These are phyloP conservation scores for Phytophthora pinifolia DNA, from an alignment of 352 stramenopile genomes.

Conservation along the genomic window DNA sequence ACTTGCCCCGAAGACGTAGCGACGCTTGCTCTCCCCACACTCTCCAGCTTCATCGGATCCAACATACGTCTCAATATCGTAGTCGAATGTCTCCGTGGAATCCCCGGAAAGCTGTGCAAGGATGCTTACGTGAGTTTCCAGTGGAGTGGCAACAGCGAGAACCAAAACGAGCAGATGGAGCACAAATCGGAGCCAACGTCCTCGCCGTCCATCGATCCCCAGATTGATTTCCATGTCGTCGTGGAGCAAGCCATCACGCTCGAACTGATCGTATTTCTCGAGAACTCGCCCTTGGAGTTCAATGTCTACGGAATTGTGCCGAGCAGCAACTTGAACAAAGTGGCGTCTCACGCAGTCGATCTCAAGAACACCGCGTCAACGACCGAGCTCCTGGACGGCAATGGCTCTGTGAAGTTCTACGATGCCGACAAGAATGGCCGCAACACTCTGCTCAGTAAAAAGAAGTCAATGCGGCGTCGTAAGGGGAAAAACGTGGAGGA, in stretches of 20 bases:
- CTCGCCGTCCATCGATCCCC: slow-evolving; percentile 57
- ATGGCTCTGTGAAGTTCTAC: slow-evolving; percentile 51
- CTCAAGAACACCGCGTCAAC: slow-evolving; percentile 18
- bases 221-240: slow-evolving; percentile 55
- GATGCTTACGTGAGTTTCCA: slow-evolving; percentile 59
- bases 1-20: slow-evolving; percentile 45
- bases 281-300: slow-evolving; percentile 55
- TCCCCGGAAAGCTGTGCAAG: slow-evolving; percentile 77
- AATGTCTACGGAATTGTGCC: slow-evolving; percentile 70
- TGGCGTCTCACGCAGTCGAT: slow-evolving; percentile 53
- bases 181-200: slow-evolving; percentile 48
- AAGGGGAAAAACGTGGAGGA: slow-evolving; percentile 34
- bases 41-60: slow-evolving; percentile 46
- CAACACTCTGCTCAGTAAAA: slow-evolving; percentile 45
- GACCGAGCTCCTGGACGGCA: slow-evolving; percentile 25
- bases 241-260: slow-evolving; percentile 56
- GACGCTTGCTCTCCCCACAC: slow-evolving; percentile 40
- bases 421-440: slow-evolving; percentile 43
- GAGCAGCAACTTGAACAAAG: slow-evolving; percentile 74
- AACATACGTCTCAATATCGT: slow-evolving; percentile 60
- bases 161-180: slow-evolving; percentile 23
- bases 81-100: slow-evolving; percentile 52
- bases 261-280: slow-evolving; percentile 47
- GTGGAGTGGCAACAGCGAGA: slow-evolving; percentile 28
- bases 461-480: slow-evolving; percentile 45